Evolutionary conservation across 192 early-diverging fungal genomes (phyloP).

Genomic region (Gaertneriomyces semiglobifer): DNA sequence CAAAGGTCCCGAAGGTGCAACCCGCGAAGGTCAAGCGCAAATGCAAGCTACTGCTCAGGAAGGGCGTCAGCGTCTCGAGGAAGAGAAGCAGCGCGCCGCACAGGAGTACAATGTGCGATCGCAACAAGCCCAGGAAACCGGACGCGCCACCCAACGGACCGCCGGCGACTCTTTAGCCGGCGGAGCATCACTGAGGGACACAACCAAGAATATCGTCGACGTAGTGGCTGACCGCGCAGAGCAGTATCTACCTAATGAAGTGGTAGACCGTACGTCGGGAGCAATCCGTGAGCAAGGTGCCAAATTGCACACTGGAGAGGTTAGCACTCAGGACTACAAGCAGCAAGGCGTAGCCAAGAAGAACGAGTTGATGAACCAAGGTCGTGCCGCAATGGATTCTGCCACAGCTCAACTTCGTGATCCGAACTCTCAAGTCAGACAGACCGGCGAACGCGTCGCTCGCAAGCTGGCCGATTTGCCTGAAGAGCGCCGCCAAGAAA

Average conservation of each 20-base stretch:
- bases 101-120: background rate
- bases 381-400: conserved; percentile 5
- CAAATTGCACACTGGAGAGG: conserved; percentile 25
- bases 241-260: conserved; percentile 20
- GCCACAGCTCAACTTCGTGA: conserved; percentile 18
- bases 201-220: conserved; percentile 30
- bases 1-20: conserved; percentile 19
- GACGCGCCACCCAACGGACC: conserved; percentile 12
- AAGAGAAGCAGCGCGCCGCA: conserved; percentile 14
- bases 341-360: conserved; percentile 4
- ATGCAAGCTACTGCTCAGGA: conserved; percentile 23
- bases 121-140: conserved; percentile 19
- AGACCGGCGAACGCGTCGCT: conserved; percentile 23
- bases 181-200: conserved; percentile 25
- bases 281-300: conserved; percentile 26
- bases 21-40: background rate
- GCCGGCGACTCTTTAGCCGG: conserved; percentile 25
- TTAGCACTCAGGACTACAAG: conserved; percentile 3
- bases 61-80: conserved; percentile 17
- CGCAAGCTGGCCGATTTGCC: conserved; percentile 26
- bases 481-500: conserved; percentile 31
- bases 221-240: conserved; percentile 28
- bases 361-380: conserved; percentile 14
- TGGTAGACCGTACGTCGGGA: conserved; percentile 27
- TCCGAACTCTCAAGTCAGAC: conserved; percentile 26